These are phyloP conservation scores for Aphelidium insulamus DNA, from an alignment of 371 early-diverging fungal species.

Conservation along the genomic window DNA sequence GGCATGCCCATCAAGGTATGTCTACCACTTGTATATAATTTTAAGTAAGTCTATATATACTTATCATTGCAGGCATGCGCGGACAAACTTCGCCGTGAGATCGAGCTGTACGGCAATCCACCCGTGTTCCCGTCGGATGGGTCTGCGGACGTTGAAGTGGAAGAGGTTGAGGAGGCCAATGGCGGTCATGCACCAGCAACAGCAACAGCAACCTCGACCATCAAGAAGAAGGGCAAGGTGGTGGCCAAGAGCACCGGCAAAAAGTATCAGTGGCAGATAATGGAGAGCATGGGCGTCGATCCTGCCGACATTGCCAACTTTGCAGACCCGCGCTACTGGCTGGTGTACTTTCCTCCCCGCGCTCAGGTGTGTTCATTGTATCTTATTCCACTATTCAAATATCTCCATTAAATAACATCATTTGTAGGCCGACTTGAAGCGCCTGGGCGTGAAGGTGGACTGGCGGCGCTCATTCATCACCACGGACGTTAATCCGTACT, in stretches of 20 bases:
- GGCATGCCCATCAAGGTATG: constrained; percentile 99
- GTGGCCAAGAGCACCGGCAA: constrained; percentile 63
- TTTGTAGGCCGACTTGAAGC: constrained; percentile 42
- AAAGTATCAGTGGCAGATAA: constrained; percentile 89
- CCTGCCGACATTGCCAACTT: constrained; percentile 80
- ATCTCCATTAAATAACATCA: constrained; percentile 1
- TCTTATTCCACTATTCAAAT: constrained; percentile 10
- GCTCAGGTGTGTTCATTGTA: constrained; percentile 27
- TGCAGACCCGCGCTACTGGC: constrained; percentile 90
- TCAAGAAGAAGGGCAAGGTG: constrained; percentile 61
- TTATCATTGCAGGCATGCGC: constrained; percentile 58
- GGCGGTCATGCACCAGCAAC: constrained; percentile 7
- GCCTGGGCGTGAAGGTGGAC: constrained; percentile 83
- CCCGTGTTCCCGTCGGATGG: too few species aligned
- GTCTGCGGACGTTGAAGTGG: constrained; percentile 48
- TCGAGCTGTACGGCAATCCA: constrained; percentile 86
- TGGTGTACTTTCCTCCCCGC: constrained; percentile 84
- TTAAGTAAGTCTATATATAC: neutral
- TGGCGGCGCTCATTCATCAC: constrained; percentile 98
- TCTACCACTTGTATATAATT: neutral
- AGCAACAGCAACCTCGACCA: constrained; percentile 24
- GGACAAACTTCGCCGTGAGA: constrained; percentile 88
- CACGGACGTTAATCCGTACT: constrained; percentile 97
- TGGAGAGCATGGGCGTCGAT: constrained; percentile 79
- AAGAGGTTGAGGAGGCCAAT: constrained; percentile 9